A percentile compares a stretch with the other conserved stretches of the same genome.
phyloP scores from a whole-genome alignment of 768 basidiomycete species.

The Suillus clintonianus region DNA sequence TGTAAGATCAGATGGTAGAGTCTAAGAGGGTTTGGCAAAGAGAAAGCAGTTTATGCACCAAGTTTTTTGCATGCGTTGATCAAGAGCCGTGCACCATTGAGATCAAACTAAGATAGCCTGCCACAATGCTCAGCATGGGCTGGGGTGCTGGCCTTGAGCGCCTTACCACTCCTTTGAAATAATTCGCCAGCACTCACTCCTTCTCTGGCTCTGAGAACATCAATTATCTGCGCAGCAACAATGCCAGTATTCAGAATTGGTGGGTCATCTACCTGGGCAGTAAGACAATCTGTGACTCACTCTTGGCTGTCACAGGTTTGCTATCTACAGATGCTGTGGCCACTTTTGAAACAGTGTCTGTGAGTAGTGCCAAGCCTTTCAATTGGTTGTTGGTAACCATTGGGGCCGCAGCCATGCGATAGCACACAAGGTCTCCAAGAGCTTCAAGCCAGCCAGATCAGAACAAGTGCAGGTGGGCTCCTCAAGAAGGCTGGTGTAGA shows the following conservation, averaged over 20 bases:
- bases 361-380: conserved; percentile 47
- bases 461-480: conserved; percentile 72
- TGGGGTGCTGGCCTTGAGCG: conserved; percentile 72
- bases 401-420: conserved; percentile 91
- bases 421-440: conserved; percentile 92
- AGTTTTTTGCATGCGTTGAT: too few species aligned
- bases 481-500: conserved; percentile 89
- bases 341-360: conserved; percentile 55
- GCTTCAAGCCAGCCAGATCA: conserved; percentile 92
- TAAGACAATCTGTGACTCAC: conserved; percentile 39
- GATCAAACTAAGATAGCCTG: too few species aligned
- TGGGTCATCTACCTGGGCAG: conserved; percentile 62
- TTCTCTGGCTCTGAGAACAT: conserved; percentile 90
- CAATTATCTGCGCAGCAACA: conserved; percentile 77
- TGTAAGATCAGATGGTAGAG: too few species aligned
- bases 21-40: too few species aligned
- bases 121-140: too few species aligned
- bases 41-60: too few species aligned
- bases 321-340: conserved; percentile 32
- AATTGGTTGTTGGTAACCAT: conserved; percentile 61
- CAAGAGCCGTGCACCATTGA: too few species aligned
- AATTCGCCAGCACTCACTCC: conserved; percentile 86
- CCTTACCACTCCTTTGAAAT: conserved; percentile 97
- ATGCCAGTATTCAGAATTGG: conserved; percentile 80
- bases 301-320: conserved; percentile 34